phyloP scores from a whole-genome alignment of 176 grass and related monocot species.

The Oryza rufipogon region DNA sequence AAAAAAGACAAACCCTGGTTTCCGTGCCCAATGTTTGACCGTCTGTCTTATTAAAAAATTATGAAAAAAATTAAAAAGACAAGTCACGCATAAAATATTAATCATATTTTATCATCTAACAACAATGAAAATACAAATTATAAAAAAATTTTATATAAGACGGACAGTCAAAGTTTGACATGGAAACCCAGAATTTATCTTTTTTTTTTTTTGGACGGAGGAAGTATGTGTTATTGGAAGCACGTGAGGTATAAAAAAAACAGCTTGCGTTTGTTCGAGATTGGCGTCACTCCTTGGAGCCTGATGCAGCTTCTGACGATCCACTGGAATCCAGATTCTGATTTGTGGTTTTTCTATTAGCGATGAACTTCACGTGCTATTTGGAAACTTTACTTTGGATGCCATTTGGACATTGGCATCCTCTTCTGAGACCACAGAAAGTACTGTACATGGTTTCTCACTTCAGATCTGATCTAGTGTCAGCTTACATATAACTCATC shows the following conservation, averaged over 20 bases:
- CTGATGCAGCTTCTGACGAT: not conserved
- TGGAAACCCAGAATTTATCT: too few species aligned
- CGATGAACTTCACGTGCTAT: not conserved
- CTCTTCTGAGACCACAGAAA: not conserved
- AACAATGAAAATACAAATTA: too few species aligned
- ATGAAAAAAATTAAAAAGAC: too few species aligned
- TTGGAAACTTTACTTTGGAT: slow-evolving; percentile 1
- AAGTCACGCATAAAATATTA: too few species aligned
- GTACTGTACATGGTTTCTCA: not conserved
- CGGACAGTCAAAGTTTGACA: too few species aligned
- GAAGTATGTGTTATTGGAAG: not conserved
- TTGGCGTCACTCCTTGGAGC: not conserved
- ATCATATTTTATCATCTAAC: too few species aligned
- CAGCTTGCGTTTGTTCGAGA: not conserved
- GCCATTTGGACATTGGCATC: not conserved
- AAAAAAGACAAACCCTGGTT: too few species aligned
- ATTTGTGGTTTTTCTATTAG: not conserved
- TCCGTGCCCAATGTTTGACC: too few species aligned
- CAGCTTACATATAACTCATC: not conserved
- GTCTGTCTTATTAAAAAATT: too few species aligned
- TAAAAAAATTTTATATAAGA: too few species aligned
- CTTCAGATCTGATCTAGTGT: slow-evolving; percentile 12
- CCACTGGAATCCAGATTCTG: not conserved
- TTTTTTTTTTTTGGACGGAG: too few species aligned
- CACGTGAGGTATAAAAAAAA: not conserved